Percentiles rank a stretch among this genome's conserved stretches.
phyloP scores from a whole-genome alignment of 768 basidiomycete species.

The Termitomyces sp. region DNA sequence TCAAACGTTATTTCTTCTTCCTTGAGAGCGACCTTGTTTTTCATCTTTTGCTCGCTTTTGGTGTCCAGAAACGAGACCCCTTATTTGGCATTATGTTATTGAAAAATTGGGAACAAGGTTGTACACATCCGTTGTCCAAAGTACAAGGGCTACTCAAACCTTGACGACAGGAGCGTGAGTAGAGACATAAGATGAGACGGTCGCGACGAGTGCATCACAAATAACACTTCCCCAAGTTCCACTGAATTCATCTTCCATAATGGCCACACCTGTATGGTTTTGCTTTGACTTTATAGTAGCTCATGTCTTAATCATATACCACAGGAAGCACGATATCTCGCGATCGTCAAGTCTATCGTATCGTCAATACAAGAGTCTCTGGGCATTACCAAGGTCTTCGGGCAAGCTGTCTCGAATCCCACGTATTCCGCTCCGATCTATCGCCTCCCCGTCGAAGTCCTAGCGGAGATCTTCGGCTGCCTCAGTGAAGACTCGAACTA shows the following conservation, averaged over 20 bases:
- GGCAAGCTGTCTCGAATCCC: neutral
- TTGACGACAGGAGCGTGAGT: too few species aligned
- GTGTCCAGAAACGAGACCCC: too few species aligned
- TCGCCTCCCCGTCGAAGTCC: conserved; percentile 7
- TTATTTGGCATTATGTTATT: too few species aligned
- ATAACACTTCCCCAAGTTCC: too few species aligned
- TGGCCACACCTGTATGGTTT: neutral
- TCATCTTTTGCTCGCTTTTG: too few species aligned
- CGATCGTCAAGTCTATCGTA: neutral
- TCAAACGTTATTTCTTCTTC: too few species aligned
- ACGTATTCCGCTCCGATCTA: conserved; percentile 2
- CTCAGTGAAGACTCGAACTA: neutral
- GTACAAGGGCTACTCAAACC: too few species aligned
- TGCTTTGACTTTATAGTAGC: neutral
- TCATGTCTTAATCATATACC: neutral
- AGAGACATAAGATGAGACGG: too few species aligned
- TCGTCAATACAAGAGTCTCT: neutral
- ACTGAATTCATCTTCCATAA: neutral
- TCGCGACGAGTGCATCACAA: too few species aligned
- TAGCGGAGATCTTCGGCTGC: neutral
- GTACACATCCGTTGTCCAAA: too few species aligned
- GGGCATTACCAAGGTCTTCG: neutral
- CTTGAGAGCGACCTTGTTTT: too few species aligned
- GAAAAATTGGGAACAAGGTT: too few species aligned
- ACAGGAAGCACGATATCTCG: neutral